Evolutionary conservation across 78 protist genomes (phyloP).

Genomic region (Isochrysis galbana): DNA sequence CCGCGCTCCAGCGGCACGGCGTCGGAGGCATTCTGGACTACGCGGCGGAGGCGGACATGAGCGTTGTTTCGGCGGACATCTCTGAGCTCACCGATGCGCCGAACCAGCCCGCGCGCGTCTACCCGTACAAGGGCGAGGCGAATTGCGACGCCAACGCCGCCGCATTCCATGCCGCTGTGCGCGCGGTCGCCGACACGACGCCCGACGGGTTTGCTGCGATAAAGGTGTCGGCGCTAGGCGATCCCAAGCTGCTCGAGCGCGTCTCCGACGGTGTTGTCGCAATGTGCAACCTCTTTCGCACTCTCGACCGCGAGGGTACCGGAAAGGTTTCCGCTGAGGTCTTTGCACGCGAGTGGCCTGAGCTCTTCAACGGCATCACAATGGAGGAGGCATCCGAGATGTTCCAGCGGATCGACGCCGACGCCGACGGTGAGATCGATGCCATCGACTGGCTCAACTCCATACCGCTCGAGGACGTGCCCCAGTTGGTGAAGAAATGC

Average conservation of each 20-base stretch:
- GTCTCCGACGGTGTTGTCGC: not conserved
- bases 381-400: not conserved
- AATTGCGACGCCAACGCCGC: not conserved
- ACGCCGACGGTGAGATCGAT: not conserved
- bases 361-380: not conserved
- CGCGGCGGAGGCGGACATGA: slow-evolving; percentile 18
- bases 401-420: not conserved
- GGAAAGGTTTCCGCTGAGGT: not conserved
- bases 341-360: not conserved
- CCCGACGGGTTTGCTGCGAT: slow-evolving; percentile 27
- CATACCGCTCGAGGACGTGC: not conserved
- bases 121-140: not conserved
- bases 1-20: not conserved
- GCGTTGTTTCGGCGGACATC: not conserved
- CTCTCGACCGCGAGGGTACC: not conserved
- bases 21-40: slow-evolving; percentile 24
- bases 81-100: not conserved
- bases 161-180: not conserved
- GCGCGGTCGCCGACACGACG: not conserved
- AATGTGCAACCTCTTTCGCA: not conserved
- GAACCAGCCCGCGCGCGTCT: slow-evolving; percentile 30
- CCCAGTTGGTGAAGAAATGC: not conserved
- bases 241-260: slow-evolving; percentile 20
- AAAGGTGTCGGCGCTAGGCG: slow-evolving; percentile 32
- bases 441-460: not conserved